These are phyloP conservation scores for Scutellaria minor DNA, from an alignment of 257 asterid genomes.

Conservation along the genomic window DNA sequence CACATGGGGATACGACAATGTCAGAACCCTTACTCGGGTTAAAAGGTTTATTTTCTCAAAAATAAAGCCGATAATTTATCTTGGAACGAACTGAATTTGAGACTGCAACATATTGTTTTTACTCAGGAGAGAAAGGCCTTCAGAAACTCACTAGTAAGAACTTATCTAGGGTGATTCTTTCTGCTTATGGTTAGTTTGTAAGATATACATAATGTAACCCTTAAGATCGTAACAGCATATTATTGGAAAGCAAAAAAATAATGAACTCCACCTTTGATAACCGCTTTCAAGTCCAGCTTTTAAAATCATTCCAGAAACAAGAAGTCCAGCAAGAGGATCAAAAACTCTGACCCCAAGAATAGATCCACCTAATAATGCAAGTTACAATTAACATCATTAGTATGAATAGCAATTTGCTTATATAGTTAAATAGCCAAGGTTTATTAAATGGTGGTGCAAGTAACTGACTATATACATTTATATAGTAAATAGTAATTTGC, in stretches of 20 bases:
- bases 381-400: conserved; percentile 27
- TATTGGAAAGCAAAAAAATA: conserved; percentile 1
- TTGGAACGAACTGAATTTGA: background rate
- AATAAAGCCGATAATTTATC: background rate
- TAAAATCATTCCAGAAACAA: conserved; percentile 92
- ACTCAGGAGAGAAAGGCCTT: conserved; percentile 22
- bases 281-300: conserved; percentile 95
- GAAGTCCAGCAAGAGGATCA: conserved; percentile 96
- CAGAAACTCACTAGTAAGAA: background rate
- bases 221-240: background rate
- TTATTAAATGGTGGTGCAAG: background rate
- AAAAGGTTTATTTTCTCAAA: background rate
- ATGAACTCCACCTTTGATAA: conserved; percentile 69
- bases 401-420: no score
- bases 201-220: background rate
- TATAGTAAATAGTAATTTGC: background rate
- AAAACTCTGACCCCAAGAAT: conserved; percentile 84
- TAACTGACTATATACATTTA: background rate
- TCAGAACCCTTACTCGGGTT: conserved; percentile 20
- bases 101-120: background rate
- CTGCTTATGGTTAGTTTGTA: background rate
- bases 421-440: no score
- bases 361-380: conserved; percentile 73
- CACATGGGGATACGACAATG: conserved; percentile 36
- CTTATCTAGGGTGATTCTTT: conserved; percentile 2